These are phyloP conservation scores for Corylus avellana DNA, from an alignment of 306 rosid genomes.

Conservation along the genomic window DNA sequence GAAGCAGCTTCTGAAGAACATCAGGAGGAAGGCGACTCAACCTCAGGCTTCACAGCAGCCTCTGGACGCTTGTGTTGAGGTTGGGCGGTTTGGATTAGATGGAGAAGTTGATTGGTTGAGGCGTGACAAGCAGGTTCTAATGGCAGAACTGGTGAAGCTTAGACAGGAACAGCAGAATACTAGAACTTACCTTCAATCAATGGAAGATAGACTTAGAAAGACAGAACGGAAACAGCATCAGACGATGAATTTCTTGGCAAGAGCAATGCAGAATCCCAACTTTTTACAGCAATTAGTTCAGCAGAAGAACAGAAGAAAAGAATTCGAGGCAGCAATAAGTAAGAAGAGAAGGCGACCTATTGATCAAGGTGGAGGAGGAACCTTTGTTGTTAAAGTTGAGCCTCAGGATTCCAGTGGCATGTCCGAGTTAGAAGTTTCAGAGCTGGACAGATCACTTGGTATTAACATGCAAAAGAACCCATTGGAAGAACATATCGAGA, in stretches of 20 bases:
- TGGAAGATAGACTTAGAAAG: constrained; percentile 58
- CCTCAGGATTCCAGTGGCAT: constrained; percentile 18
- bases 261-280: constrained; percentile 67
- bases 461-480: constrained; percentile 17
- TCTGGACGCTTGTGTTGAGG: constrained; percentile 64
- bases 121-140: constrained; percentile 67
- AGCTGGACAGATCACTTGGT: constrained; percentile 29
- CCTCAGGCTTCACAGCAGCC: constrained; percentile 40
- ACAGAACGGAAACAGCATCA: constrained; percentile 69
- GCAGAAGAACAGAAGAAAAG: constrained; percentile 51
- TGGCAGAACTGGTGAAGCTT: constrained; percentile 73
- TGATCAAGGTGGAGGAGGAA: constrained; percentile 37
- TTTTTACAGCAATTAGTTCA: constrained; percentile 54
- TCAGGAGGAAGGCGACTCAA: constrained; percentile 58
- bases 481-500: constrained; percentile 16
- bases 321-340: constrained; percentile 41
- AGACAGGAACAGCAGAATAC: constrained; percentile 67
- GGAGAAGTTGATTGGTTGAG: constrained; percentile 55
- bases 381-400: constrained; percentile 47
- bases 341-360: constrained; percentile 60
- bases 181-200: constrained; percentile 42
- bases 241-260: constrained; percentile 70
- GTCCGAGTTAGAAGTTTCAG: constrained; percentile 34
- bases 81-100: constrained; percentile 68
- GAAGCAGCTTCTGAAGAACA: constrained; percentile 64